Base-by-base conservation (phyloP, 495 filamentous ascomycete species). In the Podospora sp. region DNA sequence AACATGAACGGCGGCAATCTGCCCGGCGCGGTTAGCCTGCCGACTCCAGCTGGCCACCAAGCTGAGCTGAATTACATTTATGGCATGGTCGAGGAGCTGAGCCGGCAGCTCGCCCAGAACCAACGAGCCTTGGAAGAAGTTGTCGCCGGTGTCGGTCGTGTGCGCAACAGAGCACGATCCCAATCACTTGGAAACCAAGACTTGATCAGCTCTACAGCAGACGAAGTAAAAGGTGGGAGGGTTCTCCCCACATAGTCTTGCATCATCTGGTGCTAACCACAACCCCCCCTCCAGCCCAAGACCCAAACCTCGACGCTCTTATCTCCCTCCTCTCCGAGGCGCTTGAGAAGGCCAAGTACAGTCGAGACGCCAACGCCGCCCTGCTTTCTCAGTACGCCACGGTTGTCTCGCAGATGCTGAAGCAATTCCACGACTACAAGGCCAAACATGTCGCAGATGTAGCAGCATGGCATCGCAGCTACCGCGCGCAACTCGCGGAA, bases 61-160 rank as follows among this genome's bases (percentile, higher is more conserved):
- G 90, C 91, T 80, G 92, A 96, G 75, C 86, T 95, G 67, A 92
- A 93, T 73, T 89, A 92, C 75, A 86, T 96, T 52, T 93, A 92
- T 75, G 84, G 88, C 56, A 90, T 93, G 86, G 90, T 96, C 20
- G 83, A 93, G 65, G 90, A 94, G 74, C 80, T 96, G 69, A 91
- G 89, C 66, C 86, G 89, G 25, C 85, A 92, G 65, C 82, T 94
- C 21, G 88, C 89, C 71, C 86, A 90, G 51, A 96, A 95, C 75
- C 87, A 91, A 62, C 89, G 90, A 63, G 86, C 90, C 60, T 90
- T 91, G 8, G 87, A 89, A 67, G 87, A 86, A 50, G 90, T 96
- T 63, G 89, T 94, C 14, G 80, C 84, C 6, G 89, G 90, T 49
- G 77, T 86, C 22, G 85, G 84, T 7, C 78, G 78, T 53, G 83